These are phyloP conservation scores for Cucumis hystrix DNA, from an alignment of 306 rosid species.

Conservation along the genomic window DNA sequence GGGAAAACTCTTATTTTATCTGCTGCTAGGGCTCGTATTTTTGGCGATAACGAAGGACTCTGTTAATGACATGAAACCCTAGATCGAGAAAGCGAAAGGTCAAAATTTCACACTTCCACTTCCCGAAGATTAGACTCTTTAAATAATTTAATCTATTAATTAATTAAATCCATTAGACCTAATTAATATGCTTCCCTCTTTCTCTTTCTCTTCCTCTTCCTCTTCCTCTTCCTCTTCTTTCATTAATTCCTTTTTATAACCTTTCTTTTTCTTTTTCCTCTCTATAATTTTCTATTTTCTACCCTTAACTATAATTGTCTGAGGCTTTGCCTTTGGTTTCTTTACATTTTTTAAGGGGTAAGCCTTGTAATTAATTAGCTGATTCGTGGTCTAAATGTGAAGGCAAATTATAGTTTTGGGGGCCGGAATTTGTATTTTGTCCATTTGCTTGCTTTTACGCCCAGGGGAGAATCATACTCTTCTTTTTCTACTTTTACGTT, in stretches of 20 bases:
- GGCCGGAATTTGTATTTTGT: neutral
- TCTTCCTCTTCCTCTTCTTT: no score
- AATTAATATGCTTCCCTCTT: neutral
- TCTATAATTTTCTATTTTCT: neutral
- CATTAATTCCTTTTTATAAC: no score
- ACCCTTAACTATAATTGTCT: neutral
- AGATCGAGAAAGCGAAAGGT: constrained; percentile 94
- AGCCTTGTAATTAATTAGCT: neutral
- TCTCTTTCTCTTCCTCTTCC: neutral
- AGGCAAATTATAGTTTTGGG: neutral
- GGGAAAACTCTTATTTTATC: neutral
- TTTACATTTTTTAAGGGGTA: neutral
- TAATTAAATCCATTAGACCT: neutral
- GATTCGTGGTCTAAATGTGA: neutral
- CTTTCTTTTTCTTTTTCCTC: neutral
- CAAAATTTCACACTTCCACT: constrained; percentile 34
- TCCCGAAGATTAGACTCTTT: constrained; percentile 1
- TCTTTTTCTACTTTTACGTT: neutral
- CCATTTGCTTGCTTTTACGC: neutral
- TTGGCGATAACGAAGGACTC: constrained; percentile 21
- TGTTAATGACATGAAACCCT: constrained; percentile 58
- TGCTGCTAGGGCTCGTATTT: constrained; percentile 45
- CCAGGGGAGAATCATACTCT: neutral
- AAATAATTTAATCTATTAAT: neutral
- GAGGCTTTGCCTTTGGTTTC: neutral